A percentile compares a stretch with the other conserved stretches of the same genome.
These are phyloP conservation scores for Salix arbutifolia DNA, from an alignment of 345 rosid species.

Conservation along the genomic window DNA sequence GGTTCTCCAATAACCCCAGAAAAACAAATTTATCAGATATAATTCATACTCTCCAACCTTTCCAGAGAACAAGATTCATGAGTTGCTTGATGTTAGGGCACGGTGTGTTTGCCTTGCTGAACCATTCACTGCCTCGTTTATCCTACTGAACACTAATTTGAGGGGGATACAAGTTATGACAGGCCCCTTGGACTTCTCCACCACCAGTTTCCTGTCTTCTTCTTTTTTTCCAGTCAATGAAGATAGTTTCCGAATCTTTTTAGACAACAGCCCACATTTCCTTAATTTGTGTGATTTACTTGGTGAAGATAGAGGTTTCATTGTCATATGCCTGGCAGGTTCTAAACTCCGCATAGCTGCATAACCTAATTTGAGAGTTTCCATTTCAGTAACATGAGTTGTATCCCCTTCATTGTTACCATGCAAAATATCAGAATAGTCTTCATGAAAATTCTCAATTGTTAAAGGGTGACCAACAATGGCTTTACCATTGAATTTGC, in stretches of 20 bases:
- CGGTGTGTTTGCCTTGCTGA: slow-evolving; percentile 27
- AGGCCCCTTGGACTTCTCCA: slow-evolving; percentile 55
- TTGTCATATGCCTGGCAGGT: slow-evolving; percentile 28
- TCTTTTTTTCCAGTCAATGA: slow-evolving; percentile 58
- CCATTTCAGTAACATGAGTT: not conserved
- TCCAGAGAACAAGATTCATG: not conserved
- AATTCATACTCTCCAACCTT: slow-evolving; percentile 4
- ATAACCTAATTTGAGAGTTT: slow-evolving; percentile 16
- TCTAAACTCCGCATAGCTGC: slow-evolving; percentile 24
- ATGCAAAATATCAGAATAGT: slow-evolving; percentile 24
- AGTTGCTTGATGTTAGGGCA: slow-evolving; percentile 8
- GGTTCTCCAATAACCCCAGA: not conserved
- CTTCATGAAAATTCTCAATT: slow-evolving; percentile 47
- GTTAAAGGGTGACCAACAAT: slow-evolving; percentile 80
- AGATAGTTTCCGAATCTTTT: slow-evolving; percentile 78
- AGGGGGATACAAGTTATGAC: slow-evolving; percentile 81
- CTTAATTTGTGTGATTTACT: slow-evolving; percentile 14
- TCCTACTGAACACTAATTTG: slow-evolving; percentile 87
- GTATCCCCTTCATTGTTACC: slow-evolving; percentile 23
- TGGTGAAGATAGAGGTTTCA: slow-evolving; percentile 5
- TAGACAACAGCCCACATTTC: slow-evolving; percentile 47
- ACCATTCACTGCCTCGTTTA: slow-evolving; percentile 80
- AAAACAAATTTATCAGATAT: not conserved
- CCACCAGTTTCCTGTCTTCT: slow-evolving; percentile 33
- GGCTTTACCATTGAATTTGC: slow-evolving; percentile 74